Evolutionary conservation across 192 early-diverging fungal species (phyloP).

Genomic region (Coemansia sp.): DNA sequence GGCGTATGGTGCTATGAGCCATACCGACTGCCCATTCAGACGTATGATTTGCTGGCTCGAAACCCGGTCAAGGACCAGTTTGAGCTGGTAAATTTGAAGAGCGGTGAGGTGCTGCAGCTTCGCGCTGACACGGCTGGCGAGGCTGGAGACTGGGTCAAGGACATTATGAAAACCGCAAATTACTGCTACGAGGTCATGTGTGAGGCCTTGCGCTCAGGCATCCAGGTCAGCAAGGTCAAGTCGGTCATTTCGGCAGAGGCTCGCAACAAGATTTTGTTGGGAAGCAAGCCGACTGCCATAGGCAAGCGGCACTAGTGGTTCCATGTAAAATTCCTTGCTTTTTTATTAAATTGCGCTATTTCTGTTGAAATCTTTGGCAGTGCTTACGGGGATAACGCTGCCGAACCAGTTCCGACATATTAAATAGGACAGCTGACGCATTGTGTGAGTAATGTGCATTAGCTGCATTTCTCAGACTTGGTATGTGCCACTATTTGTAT

Average conservation of each 20-base stretch:
- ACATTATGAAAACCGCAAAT: constrained; percentile 46
- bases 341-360: too few relatives aligned
- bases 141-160: constrained; percentile 46
- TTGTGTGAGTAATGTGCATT: too few relatives aligned
- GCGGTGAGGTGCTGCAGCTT: constrained; percentile 47
- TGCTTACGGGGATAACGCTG: too few relatives aligned
- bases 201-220: constrained; percentile 47
- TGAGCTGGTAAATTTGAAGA: constrained; percentile 49
- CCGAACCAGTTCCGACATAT: too few relatives aligned
- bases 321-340: too few relatives aligned
- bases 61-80: constrained; percentile 51
- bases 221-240: constrained; percentile 55
- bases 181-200: constrained; percentile 51
- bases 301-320: constrained; percentile 25
- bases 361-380: too few relatives aligned
- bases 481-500: too few relatives aligned
- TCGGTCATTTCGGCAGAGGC: constrained; percentile 48
- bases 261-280: constrained; percentile 37
- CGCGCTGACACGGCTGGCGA: constrained; percentile 41
- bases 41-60: constrained; percentile 49
- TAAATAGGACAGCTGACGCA: too few relatives aligned
- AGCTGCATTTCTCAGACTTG: too few relatives aligned
- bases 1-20: constrained; percentile 51
- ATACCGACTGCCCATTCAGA: constrained; percentile 49
- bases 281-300: constrained; percentile 38